These are phyloP conservation scores for Aquilaria yunnanensis DNA, from an alignment of 345 rosid genomes.

Conservation along the genomic window DNA sequence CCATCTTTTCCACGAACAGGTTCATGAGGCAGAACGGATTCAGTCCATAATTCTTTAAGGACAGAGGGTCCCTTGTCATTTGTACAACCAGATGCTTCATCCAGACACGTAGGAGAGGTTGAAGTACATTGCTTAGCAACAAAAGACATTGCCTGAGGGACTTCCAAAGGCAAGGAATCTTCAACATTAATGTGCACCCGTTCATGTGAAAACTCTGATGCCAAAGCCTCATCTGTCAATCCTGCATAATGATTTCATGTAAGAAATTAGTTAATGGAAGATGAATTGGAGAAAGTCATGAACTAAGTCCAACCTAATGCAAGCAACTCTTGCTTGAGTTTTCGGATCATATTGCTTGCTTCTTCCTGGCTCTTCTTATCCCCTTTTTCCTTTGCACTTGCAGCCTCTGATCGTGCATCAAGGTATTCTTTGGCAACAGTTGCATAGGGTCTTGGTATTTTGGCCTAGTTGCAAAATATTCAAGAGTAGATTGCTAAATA, in stretches of 20 bases:
- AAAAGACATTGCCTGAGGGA: slow-evolving; percentile 17
- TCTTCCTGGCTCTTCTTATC: slow-evolving; percentile 68
- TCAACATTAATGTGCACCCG: slow-evolving; percentile 14
- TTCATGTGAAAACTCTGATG: slow-evolving; percentile 44
- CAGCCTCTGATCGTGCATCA: slow-evolving; percentile 64
- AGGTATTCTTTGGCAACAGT: slow-evolving; percentile 63
- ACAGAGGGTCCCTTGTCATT: slow-evolving; percentile 27
- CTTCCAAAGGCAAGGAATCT: slow-evolving; percentile 23
- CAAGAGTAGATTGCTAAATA: no score
- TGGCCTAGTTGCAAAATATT: slow-evolving; percentile 29
- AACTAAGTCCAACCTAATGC: slow-evolving; percentile 54
- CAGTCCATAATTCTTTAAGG: slow-evolving; percentile 19
- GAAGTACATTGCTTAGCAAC: slow-evolving; percentile 18
- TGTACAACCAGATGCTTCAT: slow-evolving; percentile 22
- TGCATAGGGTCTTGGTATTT: slow-evolving; percentile 55
- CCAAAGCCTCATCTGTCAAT: slow-evolving; percentile 58
- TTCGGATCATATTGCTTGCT: slow-evolving; percentile 60
- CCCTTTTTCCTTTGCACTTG: slow-evolving; percentile 63
- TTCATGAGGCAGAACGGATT: slow-evolving; percentile 22
- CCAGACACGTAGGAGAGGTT: slow-evolving; percentile 16
- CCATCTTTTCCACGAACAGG: slow-evolving; percentile 27
- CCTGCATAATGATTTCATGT: slow-evolving; percentile 42
- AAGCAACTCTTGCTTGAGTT: slow-evolving; percentile 87
- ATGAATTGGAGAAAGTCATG: slow-evolving; percentile 10
- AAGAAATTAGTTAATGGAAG: slow-evolving; percentile 9